These are phyloP conservation scores for Rhododendron molle DNA, from an alignment of 148 eudicot species.

Conservation along the genomic window DNA sequence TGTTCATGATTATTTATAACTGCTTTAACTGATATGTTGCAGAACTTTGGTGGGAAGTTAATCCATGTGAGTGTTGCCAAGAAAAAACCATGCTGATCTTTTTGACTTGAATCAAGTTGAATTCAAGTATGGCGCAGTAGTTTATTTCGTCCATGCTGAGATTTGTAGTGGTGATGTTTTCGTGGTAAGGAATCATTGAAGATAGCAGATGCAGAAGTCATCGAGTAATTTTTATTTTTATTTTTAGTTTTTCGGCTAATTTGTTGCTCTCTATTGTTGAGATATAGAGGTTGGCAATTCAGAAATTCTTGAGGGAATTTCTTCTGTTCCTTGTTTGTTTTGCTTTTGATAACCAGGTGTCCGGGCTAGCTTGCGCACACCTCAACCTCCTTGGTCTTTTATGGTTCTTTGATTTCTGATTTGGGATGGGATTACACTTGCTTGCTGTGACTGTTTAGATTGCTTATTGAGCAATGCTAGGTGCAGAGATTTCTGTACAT, in stretches of 20 bases:
- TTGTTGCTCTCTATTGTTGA: too few relatives aligned
- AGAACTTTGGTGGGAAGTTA: too few relatives aligned
- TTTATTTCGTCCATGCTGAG: background rate
- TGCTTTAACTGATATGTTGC: too few relatives aligned
- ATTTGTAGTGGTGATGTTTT: background rate
- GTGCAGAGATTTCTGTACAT: too few relatives aligned
- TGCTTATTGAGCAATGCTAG: too few relatives aligned
- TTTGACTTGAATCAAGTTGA: background rate
- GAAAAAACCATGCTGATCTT: conserved; percentile 30
- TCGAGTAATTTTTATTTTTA: background rate
- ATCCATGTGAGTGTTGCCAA: background rate
- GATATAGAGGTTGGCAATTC: too few relatives aligned
- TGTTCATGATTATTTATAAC: too few relatives aligned
- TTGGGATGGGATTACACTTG: background rate
- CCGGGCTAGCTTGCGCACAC: too few relatives aligned
- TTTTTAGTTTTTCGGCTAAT: too few relatives aligned
- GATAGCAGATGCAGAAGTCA: background rate
- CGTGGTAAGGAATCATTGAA: background rate
- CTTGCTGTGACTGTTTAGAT: background rate
- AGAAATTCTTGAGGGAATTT: too few relatives aligned
- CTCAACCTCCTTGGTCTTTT: background rate
- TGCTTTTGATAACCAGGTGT: too few relatives aligned
- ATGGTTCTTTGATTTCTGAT: background rate
- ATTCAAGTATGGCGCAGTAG: background rate
- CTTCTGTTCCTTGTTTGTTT: too few relatives aligned